Percentiles rank a stretch among this genome's conserved stretches.
Evolutionary conservation across 495 filamentous ascomycete genomes (phyloP).

Genomic region (Hyaloscypha variabilis): DNA sequence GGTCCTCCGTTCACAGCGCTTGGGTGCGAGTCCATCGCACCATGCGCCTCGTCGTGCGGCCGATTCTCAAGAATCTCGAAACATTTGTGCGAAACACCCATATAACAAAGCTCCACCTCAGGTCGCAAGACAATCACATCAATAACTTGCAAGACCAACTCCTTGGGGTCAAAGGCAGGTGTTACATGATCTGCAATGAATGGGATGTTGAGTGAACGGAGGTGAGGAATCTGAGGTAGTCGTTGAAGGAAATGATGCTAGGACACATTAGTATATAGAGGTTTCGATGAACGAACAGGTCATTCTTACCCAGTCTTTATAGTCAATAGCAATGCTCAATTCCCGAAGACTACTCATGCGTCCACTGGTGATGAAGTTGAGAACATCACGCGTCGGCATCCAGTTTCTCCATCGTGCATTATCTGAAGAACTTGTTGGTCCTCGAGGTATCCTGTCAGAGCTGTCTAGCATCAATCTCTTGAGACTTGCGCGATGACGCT

Average conservation of each 20-base stretch:
- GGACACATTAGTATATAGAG: slow-evolving; percentile 33
- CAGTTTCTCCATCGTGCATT: slow-evolving; percentile 66
- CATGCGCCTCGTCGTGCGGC: slow-evolving; percentile 47
- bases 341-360: slow-evolving; percentile 78
- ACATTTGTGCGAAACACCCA: slow-evolving; percentile 81
- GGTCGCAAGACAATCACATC: slow-evolving; percentile 87
- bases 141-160: slow-evolving; percentile 81
- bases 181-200: slow-evolving; percentile 69
- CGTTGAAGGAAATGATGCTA: slow-evolving; percentile 89
- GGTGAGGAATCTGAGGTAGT: slow-evolving; percentile 72
- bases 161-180: slow-evolving; percentile 58
- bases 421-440: slow-evolving; percentile 39
- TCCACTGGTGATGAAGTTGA: slow-evolving; percentile 80
- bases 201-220: slow-evolving; percentile 79
- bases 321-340: slow-evolving; percentile 75
- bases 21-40: slow-evolving; percentile 33
- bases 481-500: slow-evolving; percentile 72
- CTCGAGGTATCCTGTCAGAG: slow-evolving; percentile 48
- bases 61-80: slow-evolving; percentile 83
- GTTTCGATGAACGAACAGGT: slow-evolving; percentile 17
- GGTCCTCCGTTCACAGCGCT: slow-evolving; percentile 29
- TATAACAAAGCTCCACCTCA: slow-evolving; percentile 81
- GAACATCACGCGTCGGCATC: slow-evolving; percentile 74
- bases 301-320: slow-evolving; percentile 80
- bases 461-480: slow-evolving; percentile 81